Base-by-base conservation (phyloP, 441 rosid species). In the Pelargonium cotyledonis region DNA sequence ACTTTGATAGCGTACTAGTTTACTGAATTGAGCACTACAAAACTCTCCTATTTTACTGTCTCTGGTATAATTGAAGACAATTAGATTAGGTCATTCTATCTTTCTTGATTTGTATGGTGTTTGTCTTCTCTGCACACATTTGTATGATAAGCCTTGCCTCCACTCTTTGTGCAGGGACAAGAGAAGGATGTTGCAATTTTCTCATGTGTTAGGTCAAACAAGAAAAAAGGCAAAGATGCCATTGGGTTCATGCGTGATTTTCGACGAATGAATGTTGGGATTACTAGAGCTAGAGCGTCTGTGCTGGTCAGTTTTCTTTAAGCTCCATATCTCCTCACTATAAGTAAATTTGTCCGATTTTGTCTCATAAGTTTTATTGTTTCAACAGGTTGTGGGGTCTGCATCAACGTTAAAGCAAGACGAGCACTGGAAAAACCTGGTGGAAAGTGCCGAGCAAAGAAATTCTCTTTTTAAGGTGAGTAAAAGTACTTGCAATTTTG, bases 241-340 rank as follows among this genome's bases (percentile, higher is more conserved):
- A 94, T 94, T 18, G 97, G 99, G 8, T 94, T 91, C 73, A 83
- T 94, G 55, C 76, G 94, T 14, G 97, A 91, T 77, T 85, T 79
- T 73, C 81, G 92, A 72, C 86, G 97, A 67, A 94, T 94, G 99
- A 94, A 94, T 70, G 99, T 91, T 0, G 99, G 91, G 63, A 94
- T 94, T 60, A 89, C 99, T 38, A 84, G 96, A 43, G 96, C 99
- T 3, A 91, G 91, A 80, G 90, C 97, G 47, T 84, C 95, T 70
- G 89, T 94, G 23, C 84, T 94, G 91, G 99, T 91, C 81, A 66
- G 81, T 7, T 12, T 58, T 4, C 51, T 58, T 53, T 9, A 49
- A 64, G 12, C 47, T 26, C 14, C 61, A 16, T 47, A 3, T 18
- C 31, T 40, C 43, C 6, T 67, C 21, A 3, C 10, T 57, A 19